phyloP scores from a whole-genome alignment of 2,329 filamentous ascomycete genomes.

The Pezicula radicicola region DNA sequence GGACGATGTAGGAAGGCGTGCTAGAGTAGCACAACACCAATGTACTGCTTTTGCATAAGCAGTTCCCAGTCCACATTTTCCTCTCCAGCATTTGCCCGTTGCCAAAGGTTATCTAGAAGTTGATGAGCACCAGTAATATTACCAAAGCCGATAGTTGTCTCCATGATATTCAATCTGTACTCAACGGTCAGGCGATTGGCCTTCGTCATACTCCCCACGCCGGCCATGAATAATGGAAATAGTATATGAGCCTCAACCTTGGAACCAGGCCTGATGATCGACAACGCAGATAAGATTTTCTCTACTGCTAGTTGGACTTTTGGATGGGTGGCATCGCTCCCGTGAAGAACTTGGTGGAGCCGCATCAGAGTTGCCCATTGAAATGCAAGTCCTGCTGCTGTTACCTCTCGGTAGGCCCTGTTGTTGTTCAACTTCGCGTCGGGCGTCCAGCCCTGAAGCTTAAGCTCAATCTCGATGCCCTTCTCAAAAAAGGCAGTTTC shows the following conservation, averaged over 20 bases:
- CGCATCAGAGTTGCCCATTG: constrained; percentile 4
- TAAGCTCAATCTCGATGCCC: background rate
- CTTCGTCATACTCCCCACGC: constrained; percentile 1
- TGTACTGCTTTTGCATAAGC: constrained; percentile 1
- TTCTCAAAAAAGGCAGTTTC: background rate
- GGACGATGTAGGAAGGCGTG: background rate
- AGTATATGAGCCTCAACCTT: constrained; percentile 2
- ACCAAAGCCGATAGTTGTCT: constrained; percentile 4
- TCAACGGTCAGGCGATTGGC: constrained; percentile 2
- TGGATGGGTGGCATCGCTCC: background rate
- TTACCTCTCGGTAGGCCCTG: background rate
- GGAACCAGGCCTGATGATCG: constrained; percentile 3
- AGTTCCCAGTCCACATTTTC: constrained; percentile 1
- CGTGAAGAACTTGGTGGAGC: constrained; percentile 1
- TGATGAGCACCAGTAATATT: constrained; percentile 2
- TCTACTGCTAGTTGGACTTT: background rate
- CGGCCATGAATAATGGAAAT: constrained; percentile 5
- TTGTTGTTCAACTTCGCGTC: background rate
- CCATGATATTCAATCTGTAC: constrained; percentile 4
- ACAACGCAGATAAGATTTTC: constrained; percentile 1
- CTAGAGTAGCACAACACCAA: constrained; percentile 1
- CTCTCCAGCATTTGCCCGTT: background rate
- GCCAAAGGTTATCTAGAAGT: constrained; percentile 2
- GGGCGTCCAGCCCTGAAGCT: background rate
- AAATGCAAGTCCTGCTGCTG: constrained; percentile 1